Base-by-base conservation (phyloP, 805 yeast species). In the Kodamaea hsintzibuensis region DNA sequence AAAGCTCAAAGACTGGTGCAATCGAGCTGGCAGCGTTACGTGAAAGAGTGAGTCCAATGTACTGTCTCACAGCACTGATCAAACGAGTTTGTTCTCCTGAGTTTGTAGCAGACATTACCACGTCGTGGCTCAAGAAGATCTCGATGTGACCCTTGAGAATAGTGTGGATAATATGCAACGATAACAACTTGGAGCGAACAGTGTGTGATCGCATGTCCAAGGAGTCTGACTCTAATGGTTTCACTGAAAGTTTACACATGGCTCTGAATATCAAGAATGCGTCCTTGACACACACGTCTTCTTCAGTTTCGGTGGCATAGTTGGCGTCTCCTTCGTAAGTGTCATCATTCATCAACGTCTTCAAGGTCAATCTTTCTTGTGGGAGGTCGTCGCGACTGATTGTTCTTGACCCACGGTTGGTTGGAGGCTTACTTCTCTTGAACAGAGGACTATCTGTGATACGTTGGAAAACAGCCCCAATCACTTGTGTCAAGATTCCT, bases 251-350 rank as follows among this genome's bases (percentile, higher is more conserved):
- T 65, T 91, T 91, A 68, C 97, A 89, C 95, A 95, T 88, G 1
- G 98, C 93, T 66, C 99, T 82, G 71, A 95, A 91, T 2, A 95
- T 82, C 55, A 95, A 77, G 64, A 92, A 93, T 0, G 98, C 98
- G 68, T 95, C 99, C 62, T 91, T 92, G 16, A 90, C 85, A 1
- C 79, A 82, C 35, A 86, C 69, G 55, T 89, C 96, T 58, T 82
- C 84, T 55, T 84, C 90, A 50, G 79, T 81, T 39, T 74, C 79
- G 48, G 67, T 67, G 2, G 71, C 77, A 47, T 68, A 71, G 50
- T 74, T 72, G 7, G 80, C 78, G 45, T 77, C 83, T 42, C 77
- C 79, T 45, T 79, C 78, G 14, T 62, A 63, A 3, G 63, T 57
- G 50, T 79, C 85, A 48, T 78, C 83, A 58, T 75, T 76, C 55